These are phyloP conservation scores for Ceratocystis papillata DNA, from an alignment of 2,329 filamentous ascomycete species.

Conservation along the genomic window DNA sequence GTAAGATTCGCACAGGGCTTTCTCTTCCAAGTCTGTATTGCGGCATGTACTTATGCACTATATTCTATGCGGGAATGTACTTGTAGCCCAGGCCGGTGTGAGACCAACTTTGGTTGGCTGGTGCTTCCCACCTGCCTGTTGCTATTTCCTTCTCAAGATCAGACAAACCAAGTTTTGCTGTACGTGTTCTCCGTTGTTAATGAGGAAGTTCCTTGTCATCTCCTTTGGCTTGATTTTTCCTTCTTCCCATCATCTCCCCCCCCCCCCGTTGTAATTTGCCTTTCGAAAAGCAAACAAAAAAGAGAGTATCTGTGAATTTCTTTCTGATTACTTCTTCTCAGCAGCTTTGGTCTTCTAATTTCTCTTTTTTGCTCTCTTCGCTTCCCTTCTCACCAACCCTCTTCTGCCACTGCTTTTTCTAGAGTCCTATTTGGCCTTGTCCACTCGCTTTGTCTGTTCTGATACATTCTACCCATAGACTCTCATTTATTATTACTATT, in stretches of 20 bases:
- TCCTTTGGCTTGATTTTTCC: slow-evolving; percentile 5
- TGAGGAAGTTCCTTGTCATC: slow-evolving; percentile 5
- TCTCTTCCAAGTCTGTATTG: not conserved
- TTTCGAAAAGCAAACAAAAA: not conserved
- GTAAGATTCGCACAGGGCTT: not conserved
- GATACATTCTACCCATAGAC: not conserved
- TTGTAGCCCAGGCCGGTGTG: not conserved
- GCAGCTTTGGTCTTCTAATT: not conserved
- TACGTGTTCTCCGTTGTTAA: slow-evolving; percentile 12
- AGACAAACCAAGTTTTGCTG: slow-evolving; percentile 3
- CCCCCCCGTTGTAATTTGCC: not conserved
- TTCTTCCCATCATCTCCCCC: not conserved
- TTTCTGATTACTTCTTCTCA: not conserved
- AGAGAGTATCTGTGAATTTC: not conserved
- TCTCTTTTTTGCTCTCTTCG: not conserved
- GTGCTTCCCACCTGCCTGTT: not conserved
- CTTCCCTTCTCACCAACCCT: slow-evolving; percentile 5
- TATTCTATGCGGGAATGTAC: not conserved
- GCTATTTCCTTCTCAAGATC: not conserved
- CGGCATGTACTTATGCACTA: not conserved
- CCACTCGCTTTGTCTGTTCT: slow-evolving; percentile 15
- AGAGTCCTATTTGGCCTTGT: slow-evolving; percentile 15
- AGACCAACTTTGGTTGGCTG: not conserved
- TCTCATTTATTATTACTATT: slow-evolving; percentile 6
- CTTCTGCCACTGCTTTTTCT: slow-evolving; percentile 1